Conservation (phyloP, 1,284 basidiomycete species). For the Cutaneotrichosporon daszewskae region DNA sequence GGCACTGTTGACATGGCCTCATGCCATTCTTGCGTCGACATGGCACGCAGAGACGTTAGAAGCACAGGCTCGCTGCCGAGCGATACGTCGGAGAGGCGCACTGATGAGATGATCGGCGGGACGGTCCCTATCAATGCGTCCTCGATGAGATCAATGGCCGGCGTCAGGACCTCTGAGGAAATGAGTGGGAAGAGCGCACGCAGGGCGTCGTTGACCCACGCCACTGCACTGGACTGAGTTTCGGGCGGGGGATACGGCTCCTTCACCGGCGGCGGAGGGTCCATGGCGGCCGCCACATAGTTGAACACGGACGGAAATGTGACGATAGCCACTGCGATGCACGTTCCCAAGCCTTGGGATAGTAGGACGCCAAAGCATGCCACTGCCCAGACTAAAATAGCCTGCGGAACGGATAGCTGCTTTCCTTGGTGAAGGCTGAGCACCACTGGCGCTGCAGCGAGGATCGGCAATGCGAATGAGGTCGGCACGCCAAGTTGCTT, state of each 20-base stretch:
- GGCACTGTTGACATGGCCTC: no score
- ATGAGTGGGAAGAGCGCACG: conserved; percentile 44
- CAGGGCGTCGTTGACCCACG: conserved; percentile 36
- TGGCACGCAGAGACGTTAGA: conserved; percentile 37
- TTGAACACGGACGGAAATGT: no score
- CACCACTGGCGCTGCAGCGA: no score
- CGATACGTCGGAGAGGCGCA: conserved; percentile 38
- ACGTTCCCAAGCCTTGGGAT: no score
- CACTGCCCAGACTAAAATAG: no score
- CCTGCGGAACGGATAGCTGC: no score
- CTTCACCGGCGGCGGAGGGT: neutral
- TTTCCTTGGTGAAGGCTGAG: no score
- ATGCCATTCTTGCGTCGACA: conserved; percentile 46
- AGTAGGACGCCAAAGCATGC: no score
- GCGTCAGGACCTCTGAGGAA: conserved; percentile 44
- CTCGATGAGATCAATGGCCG: conserved; percentile 47
- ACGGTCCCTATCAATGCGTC: conserved; percentile 45
- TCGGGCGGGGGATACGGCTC: conserved; percentile 3
- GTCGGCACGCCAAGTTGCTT: no score
- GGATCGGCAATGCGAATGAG: no score
- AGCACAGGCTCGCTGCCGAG: conserved; percentile 41
- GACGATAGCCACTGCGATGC: no score
- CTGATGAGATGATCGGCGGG: conserved; percentile 42
- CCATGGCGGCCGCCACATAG: no score
- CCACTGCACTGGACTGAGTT: conserved; percentile 4